phyloP scores from a whole-genome alignment of 75 land plant species.

The Chamaecyparis obtusa region DNA sequence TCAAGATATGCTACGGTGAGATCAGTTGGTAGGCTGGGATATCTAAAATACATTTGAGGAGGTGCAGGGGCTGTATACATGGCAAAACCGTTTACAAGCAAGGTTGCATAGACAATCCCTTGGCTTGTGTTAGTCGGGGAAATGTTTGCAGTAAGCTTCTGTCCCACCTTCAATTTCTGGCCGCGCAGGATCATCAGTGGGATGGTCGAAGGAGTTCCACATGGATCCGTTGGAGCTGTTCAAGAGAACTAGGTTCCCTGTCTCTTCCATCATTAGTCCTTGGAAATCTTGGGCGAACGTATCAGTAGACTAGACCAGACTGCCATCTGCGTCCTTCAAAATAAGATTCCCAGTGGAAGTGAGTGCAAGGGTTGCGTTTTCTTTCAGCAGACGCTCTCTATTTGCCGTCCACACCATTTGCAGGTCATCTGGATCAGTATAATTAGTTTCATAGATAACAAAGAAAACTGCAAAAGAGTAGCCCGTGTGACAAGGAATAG shows the following conservation, averaged over 20 bases:
- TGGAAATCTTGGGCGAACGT: constrained; percentile 14
- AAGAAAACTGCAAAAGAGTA: not conserved
- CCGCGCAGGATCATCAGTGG: constrained; percentile 19
- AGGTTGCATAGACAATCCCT: too few species aligned
- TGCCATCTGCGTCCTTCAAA: constrained; percentile 24
- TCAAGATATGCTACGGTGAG: not conserved
- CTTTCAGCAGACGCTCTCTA: constrained; percentile 21
- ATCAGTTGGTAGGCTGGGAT: too few species aligned
- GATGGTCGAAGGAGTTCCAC: constrained; percentile 51
- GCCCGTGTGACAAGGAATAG: not conserved
- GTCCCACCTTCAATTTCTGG: too few species aligned
- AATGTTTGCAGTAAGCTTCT: too few species aligned
- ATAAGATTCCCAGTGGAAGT: constrained; percentile 20
- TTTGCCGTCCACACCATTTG: constrained; percentile 43
- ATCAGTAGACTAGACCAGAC: constrained; percentile 33
- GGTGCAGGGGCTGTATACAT: too few species aligned
- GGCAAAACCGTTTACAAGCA: too few species aligned
- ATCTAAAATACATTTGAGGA: too few species aligned
- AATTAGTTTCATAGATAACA: not conserved
- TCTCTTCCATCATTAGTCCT: constrained; percentile 10
- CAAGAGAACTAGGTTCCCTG: constrained; percentile 43
- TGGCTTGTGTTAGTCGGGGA: too few species aligned
- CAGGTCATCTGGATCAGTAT: not conserved
- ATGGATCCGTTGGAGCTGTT: constrained; percentile 14
- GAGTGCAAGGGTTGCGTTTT: constrained; percentile 26